phyloP scores from a whole-genome alignment of 176 grass and related monocot species.

The Carex kokanica region DNA sequence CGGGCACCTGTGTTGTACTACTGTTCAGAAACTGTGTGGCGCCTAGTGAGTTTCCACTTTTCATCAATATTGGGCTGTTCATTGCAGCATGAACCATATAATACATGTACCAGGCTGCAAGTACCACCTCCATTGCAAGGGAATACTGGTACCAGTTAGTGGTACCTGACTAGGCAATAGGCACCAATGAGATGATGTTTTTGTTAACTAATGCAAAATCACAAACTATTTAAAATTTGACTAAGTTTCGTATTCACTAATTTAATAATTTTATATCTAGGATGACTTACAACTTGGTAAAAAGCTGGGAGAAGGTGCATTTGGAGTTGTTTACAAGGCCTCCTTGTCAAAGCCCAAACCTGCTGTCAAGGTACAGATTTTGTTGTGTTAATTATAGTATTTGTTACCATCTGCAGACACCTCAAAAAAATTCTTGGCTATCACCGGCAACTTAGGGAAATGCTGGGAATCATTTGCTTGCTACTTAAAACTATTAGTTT shows the following conservation, averaged over 20 bases:
- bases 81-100: neutral
- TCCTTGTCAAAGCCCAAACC: constrained; percentile 60
- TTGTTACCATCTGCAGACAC: neutral
- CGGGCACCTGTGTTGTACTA: neutral
- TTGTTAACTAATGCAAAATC: neutral
- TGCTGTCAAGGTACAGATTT: constrained; percentile 54
- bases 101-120: neutral
- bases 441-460: neutral
- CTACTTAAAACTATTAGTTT: neutral
- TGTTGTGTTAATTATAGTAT: neutral
- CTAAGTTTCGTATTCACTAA: constrained; percentile 13
- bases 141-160: neutral
- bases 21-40: neutral
- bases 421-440: neutral
- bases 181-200: neutral
- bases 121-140: neutral
- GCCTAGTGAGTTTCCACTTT: neutral
- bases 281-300: constrained; percentile 81
- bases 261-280: constrained; percentile 25
- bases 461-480: neutral
- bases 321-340: constrained; percentile 85
- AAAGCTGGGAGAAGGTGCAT: constrained; percentile 90
- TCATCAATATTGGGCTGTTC: neutral
- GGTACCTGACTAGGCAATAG: neutral
- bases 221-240: neutral